Base-by-base conservation (phyloP, 1,284 basidiomycete species). In the Sanghuangporus sanghuang region DNA sequence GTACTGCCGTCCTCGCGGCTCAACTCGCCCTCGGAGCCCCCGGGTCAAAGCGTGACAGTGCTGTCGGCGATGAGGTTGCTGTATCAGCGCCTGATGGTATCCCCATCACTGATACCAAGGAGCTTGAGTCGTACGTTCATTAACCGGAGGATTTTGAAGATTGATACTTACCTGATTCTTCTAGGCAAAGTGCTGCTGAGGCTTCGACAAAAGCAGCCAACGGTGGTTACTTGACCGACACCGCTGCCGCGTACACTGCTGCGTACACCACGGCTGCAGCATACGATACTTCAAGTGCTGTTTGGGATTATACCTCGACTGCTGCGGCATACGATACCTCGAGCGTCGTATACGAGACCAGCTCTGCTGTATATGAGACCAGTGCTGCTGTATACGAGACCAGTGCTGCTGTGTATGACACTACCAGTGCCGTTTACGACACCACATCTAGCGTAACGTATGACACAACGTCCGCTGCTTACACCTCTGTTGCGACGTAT, bases 1-100 rank as follows among this genome's bases (percentile, higher is more conserved):
- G 79, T 72, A 77, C 79, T 69, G 79, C 80, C 63, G 79, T 78
- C 64, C 73, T 87, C 67, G 75, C 84, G 64, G 81, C 81, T 66
- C 77, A 79, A 70, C 70, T 83, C 55, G 80, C 76, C 40, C 75
- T 78, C 44, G 85, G 82, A 62, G 74, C 79, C 35, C 83, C 85
- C 49, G 32, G 53, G 7, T 27, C 18, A 7, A 71, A 72, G 48
- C 78, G 78, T 32, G 79, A 80, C 61, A 79, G 78, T 66, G 71
- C 78, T 57, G 68, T 77, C 61, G 76, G 75, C 39, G 71, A 73
- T 21, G 81, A 83, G 70, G 76, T 77, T 50, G 77, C 77, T 44
- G 77, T 81, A 46, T 79, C 81, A 62, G 79, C 80, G 21, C 78
- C 79, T 39, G 71, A 79, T 64, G 80, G 79, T 53, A 62, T 61